Percentiles rank a stretch among this genome's conserved stretches.
phyloP scores from a whole-genome alignment of 768 basidiomycete genomes.

The Tricholoma sp. region DNA sequence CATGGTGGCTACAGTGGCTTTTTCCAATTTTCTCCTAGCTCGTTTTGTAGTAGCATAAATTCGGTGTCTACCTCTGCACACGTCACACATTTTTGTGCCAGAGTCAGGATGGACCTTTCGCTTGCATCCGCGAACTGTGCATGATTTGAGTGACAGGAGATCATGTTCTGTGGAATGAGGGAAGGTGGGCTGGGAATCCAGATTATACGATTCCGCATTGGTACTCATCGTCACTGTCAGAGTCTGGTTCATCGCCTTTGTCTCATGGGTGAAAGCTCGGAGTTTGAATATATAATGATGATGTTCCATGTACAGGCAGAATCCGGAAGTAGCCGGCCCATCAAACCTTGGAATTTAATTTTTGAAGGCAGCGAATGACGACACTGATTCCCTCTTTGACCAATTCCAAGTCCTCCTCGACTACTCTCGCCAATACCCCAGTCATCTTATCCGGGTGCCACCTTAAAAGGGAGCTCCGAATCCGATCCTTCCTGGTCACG shows the following conservation, averaged over 20 bases:
- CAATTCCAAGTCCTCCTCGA: conserved; percentile 36
- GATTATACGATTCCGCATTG: not conserved
- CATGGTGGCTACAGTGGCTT: conserved; percentile 28
- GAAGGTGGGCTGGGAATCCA: conserved; percentile 1
- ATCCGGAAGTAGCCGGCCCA: too few relatives aligned
- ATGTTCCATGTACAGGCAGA: too few relatives aligned
- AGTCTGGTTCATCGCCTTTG: conserved; percentile 7
- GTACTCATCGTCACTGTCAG: not conserved
- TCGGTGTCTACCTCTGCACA: conserved; percentile 45
- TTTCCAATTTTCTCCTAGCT: conserved; percentile 46
- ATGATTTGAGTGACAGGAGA: conserved; percentile 13
- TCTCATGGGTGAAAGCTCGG: not conserved
- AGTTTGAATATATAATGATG: too few relatives aligned
- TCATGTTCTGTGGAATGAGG: not conserved
- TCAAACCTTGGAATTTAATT: conserved; percentile 18
- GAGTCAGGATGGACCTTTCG: conserved; percentile 22
- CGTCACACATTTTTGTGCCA: conserved; percentile 47
- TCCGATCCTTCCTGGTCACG: conserved; percentile 43
- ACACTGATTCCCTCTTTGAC: conserved; percentile 43
- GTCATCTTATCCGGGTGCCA: conserved; percentile 70
- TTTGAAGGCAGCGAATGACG: conserved; percentile 32
- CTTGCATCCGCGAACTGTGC: conserved; percentile 43
- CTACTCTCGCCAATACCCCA: conserved; percentile 35
- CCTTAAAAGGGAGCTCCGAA: conserved; percentile 56
- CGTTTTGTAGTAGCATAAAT: conserved; percentile 48